phyloP scores from a whole-genome alignment of 345 rosid species.

The Cochlearia excelsa region DNA sequence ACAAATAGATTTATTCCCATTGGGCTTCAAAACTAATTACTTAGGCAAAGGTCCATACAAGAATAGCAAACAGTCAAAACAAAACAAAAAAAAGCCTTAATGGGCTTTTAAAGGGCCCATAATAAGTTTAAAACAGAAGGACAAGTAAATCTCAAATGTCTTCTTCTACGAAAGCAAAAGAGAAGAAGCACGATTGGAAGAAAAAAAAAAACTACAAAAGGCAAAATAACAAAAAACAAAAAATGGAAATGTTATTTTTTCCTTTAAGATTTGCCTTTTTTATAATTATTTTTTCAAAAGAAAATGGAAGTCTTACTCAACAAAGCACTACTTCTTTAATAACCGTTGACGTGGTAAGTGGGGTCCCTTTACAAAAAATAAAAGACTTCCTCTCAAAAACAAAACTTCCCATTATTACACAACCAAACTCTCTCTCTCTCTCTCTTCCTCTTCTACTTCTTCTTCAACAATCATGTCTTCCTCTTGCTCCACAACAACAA shows the following conservation, averaged over 20 bases:
- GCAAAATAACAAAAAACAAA: background rate
- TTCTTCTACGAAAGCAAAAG: slow-evolving; percentile 7
- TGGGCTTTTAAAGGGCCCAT: slow-evolving; percentile 1
- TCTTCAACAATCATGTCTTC: slow-evolving; percentile 39
- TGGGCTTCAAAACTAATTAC: background rate
- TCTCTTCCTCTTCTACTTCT: background rate
- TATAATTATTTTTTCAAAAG: background rate
- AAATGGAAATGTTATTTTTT: background rate
- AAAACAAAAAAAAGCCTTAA: background rate
- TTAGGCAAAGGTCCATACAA: background rate
- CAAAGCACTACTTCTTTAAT: slow-evolving; percentile 36
- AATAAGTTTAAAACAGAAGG: background rate
- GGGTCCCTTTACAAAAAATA: background rate
- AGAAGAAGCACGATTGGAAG: background rate
- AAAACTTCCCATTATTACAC: background rate
- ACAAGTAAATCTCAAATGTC: background rate
- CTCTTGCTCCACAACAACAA: slow-evolving; percentile 45
- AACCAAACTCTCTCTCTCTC: background rate
- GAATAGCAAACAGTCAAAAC: background rate
- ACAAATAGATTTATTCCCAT: background rate
- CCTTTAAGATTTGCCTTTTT: background rate
- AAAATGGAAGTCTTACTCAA: slow-evolving; percentile 39
- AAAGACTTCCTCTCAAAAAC: background rate
- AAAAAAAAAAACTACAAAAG: background rate
- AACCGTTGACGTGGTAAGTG: slow-evolving; percentile 30